Evolutionary conservation across 352 stramenopile species (phyloP), one percentile per base, ranked within the genome.

Genomic region (Phytophthora pluvialis): DNA sequence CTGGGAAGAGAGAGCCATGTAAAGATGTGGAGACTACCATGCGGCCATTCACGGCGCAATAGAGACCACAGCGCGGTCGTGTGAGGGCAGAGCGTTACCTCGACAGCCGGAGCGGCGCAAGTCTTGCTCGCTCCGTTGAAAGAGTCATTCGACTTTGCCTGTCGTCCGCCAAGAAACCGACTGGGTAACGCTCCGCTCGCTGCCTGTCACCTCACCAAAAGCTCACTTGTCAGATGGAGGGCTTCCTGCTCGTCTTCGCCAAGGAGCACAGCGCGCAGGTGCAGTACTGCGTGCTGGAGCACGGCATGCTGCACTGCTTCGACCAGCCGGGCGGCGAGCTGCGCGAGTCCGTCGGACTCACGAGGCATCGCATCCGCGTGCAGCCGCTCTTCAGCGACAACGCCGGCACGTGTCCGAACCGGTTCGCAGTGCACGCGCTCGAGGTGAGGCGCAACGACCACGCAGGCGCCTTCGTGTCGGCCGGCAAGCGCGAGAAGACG

Each of bases 201-300:
- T 46, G 59, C 13, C 40, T 59, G 56, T 69, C 63, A 68, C 10
- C 21, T 21, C 44, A 36, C 38, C 10, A 21, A 64, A 21, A 62
- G 55, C 18, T 63, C 48, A 51, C 16, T 61, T 55, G 50, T 45
- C 25, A 28, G 36, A 94, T 94, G 85, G 85, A 94, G 45, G 85
- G 85, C 43, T 94, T 83, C 51, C 61, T 94, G 63, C 81, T 94
- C 8, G 69, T 78, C 49, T 83, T 91, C 50, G 56, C 67, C 51
- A 62, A 72, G 36, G 78, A 88, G 49, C 59, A 71, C 18, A 69
- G 61, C 28, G 60, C 71, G 25, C 59, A 81, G 60, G 73, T 83
- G 53, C 79, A 86, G 45, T 94, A 88, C 67, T 89, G 83, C 48
- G 80, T 89, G 54, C 70, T 94, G 44, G 83, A 91, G 64, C 68